Evolutionary conservation across 768 basidiomycete species (phyloP).

Genomic region (Chiua virens): DNA sequence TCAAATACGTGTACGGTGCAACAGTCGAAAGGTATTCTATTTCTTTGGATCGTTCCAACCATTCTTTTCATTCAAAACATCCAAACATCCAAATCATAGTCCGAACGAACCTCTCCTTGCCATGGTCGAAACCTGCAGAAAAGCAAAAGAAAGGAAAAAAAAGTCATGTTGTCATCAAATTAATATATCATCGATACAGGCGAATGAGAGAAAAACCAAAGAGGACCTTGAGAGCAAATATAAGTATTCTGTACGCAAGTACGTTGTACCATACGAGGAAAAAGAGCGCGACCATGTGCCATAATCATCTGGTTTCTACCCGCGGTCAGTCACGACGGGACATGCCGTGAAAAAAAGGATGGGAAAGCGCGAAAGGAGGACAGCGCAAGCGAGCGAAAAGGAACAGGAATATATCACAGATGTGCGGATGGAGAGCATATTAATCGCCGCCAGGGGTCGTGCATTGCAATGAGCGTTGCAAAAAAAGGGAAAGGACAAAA

Average conservation of each 20-base stretch:
- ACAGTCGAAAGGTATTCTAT: no score
- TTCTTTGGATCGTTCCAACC: no score
- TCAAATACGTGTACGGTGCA: no score
- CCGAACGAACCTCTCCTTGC: no score
- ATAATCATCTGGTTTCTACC: constrained; percentile 3
- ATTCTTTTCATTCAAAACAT: no score
- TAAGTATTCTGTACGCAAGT: neutral
- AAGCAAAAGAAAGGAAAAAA: neutral
- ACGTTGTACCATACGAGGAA: constrained; percentile 1
- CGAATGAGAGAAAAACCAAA: neutral
- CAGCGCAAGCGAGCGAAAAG: neutral
- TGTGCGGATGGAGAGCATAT: constrained; percentile 21
- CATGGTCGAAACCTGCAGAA: neutral
- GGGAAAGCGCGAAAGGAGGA: neutral
- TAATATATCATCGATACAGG: constrained; percentile 4
- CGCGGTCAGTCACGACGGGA: neutral
- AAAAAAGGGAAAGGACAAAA: neutral
- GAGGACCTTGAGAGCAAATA: constrained; percentile 1
- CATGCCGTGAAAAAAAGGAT: neutral
- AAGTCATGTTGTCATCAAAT: constrained; percentile 5
- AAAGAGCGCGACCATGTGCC: neutral
- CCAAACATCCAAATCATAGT: no score
- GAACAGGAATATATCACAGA: constrained; percentile 20
- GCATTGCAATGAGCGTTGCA: constrained; percentile 5
- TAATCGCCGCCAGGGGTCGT: constrained; percentile 16